Evolutionary conservation across 495 filamentous ascomycete genomes (phyloP).

Genomic region (Filosporella fistucella): DNA sequence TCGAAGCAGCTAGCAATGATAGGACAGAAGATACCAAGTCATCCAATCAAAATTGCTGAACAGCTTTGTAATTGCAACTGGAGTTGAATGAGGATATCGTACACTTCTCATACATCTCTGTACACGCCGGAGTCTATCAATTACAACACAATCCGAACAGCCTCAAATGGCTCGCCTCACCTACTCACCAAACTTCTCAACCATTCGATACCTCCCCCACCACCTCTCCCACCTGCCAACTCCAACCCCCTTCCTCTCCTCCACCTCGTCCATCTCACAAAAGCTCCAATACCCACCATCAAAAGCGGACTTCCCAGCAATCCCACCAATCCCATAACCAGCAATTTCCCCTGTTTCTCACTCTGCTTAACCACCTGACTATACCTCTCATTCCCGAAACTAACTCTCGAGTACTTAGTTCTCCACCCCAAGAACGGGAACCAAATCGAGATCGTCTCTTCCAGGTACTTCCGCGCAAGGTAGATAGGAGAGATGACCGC

Average conservation of each 20-base stretch:
- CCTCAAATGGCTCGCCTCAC: too few relatives aligned
- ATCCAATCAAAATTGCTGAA: too few relatives aligned
- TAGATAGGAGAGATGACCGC: constrained; percentile 74
- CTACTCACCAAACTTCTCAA: too few relatives aligned
- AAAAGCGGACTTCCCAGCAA: background rate
- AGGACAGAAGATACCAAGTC: too few relatives aligned
- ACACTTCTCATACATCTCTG: too few relatives aligned
- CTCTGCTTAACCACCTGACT: constrained; percentile 70
- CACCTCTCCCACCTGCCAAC: background rate
- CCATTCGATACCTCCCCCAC: background rate
- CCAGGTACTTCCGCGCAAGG: constrained; percentile 72
- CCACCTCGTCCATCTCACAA: background rate
- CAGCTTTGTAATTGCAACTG: too few relatives aligned
- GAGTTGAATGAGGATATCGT: too few relatives aligned
- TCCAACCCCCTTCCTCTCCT: background rate
- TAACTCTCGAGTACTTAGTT: constrained; percentile 91
- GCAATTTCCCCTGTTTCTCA: constrained; percentile 59
- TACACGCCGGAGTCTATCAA: too few relatives aligned
- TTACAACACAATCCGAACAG: too few relatives aligned
- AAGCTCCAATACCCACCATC: background rate
- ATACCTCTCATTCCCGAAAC: constrained; percentile 89
- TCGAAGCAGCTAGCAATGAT: too few relatives aligned
- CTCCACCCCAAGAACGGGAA: constrained; percentile 75
- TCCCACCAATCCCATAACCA: constrained; percentile 1
- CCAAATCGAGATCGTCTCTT: constrained; percentile 77